These are phyloP conservation scores for Ilex aquifolium DNA, from an alignment of 257 asterid species.

Conservation along the genomic window DNA sequence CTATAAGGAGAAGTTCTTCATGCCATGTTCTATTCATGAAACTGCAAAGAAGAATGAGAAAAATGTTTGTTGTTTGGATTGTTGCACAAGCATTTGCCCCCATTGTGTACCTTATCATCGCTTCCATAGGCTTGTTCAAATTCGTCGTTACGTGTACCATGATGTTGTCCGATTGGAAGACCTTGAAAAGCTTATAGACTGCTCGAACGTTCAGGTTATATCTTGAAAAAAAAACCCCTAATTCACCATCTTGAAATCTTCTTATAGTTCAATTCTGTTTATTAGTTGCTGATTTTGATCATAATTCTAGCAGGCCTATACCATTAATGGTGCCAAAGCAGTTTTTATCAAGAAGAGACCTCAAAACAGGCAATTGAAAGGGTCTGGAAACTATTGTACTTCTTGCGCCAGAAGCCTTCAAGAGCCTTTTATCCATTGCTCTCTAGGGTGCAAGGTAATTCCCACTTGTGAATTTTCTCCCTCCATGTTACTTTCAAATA, in stretches of 20 bases:
- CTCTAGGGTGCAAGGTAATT: conserved; percentile 94
- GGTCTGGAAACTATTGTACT: conserved; percentile 85
- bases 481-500: no score
- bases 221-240: not conserved
- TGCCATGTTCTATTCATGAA: conserved; percentile 71
- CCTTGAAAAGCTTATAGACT: conserved; percentile 78
- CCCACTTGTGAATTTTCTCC: no score
- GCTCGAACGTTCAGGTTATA: conserved; percentile 80
- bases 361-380: conserved; percentile 92
- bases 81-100: conserved; percentile 91
- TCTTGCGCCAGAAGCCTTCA: conserved; percentile 91
- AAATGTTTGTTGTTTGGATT: conserved; percentile 83
- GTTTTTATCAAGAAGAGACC: conserved; percentile 88
- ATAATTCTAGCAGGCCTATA: conserved; percentile 55
- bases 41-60: conserved; percentile 85
- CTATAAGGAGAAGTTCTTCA: conserved; percentile 59
- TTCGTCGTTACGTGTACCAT: conserved; percentile 90
- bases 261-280: not conserved
- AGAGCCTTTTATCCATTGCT: conserved; percentile 87
- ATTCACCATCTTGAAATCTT: not conserved
- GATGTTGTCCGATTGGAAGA: conserved; percentile 91
- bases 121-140: conserved; percentile 76
- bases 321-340: conserved; percentile 85
- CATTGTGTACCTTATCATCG: conserved; percentile 85
- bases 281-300: conserved; percentile 1